Evolutionary conservation across 148 eudicot genomes (phyloP).

Genomic region (Cornus controversa): DNA sequence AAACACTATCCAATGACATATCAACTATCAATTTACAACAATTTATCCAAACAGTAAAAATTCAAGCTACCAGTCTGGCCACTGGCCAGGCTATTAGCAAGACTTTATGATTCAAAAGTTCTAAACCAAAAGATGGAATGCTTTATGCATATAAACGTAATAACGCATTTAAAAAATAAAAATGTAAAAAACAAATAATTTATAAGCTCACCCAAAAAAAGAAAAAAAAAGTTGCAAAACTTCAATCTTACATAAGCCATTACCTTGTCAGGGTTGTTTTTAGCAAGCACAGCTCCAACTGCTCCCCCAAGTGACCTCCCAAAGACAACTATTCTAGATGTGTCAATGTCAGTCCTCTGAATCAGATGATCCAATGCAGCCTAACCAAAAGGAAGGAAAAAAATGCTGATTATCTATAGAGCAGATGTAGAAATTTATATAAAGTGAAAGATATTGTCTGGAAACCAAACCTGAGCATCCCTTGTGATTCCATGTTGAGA

Average conservation of each 20-base stretch:
- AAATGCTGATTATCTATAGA: constrained; percentile 3
- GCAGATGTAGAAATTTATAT: not conserved
- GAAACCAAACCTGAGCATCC: constrained; percentile 80
- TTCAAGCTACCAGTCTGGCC: too few species aligned
- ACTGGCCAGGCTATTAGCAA: too few species aligned
- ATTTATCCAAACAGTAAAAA: too few species aligned
- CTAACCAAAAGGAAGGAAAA: constrained; percentile 35
- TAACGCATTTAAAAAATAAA: too few species aligned
- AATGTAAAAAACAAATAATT: too few species aligned
- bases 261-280: constrained; percentile 96
- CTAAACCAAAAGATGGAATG: not conserved
- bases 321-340: constrained; percentile 82
- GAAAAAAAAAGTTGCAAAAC: not conserved
- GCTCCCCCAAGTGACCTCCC: constrained; percentile 99
- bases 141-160: not conserved
- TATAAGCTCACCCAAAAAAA: too few species aligned
- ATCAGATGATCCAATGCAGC: constrained; percentile 92
- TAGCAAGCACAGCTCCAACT: constrained; percentile 76
- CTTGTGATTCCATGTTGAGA: constrained; percentile 90
- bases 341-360: constrained; percentile 90
- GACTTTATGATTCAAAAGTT: not conserved
- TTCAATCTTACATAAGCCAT: too few species aligned
- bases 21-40: too few species aligned
- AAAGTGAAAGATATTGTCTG: not conserved
- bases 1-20: too few species aligned